phyloP scores from a whole-genome alignment of 164 flowering plant genomes.

The grape (Vitis vinifera) region DNA sequence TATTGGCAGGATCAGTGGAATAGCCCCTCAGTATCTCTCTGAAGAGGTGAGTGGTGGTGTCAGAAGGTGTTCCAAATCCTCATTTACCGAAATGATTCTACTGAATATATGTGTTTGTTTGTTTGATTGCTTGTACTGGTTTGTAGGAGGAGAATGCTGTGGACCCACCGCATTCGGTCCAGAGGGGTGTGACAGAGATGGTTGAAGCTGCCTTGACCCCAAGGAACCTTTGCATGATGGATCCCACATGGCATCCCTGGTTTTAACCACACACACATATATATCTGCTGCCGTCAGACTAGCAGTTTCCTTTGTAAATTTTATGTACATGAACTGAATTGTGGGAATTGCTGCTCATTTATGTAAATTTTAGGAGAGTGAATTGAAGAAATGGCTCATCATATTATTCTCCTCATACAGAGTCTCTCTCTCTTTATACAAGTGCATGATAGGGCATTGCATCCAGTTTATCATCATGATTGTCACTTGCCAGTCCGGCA shows the following conservation, averaged over 20 bases:
- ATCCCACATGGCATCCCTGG: conserved; percentile 99
- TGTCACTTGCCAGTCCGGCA: no score
- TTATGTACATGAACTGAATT: neutral
- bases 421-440: no score
- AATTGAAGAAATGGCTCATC: no score
- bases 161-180: conserved; percentile 91
- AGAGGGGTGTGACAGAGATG: conserved; percentile 82
- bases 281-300: neutral
- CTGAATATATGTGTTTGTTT: neutral
- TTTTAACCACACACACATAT: conserved; percentile 33
- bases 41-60: conserved; percentile 63
- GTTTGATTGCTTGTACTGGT: neutral
- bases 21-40: conserved; percentile 74
- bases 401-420: no score
- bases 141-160: conserved; percentile 79
- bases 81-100: no score
- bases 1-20: conserved; percentile 60
- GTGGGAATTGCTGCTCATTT: neutral
- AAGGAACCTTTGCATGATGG: conserved; percentile 96
- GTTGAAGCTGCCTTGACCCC: conserved; percentile 92
- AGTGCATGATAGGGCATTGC: no score
- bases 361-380: no score
- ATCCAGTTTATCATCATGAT: no score
- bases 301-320: conserved; percentile 2
- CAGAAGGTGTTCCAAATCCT: no score